A percentile compares a stretch with the other conserved stretches of the same genome.
phyloP scores from a whole-genome alignment of 169 alveolate species.

The Theileria orientalis region DNA sequence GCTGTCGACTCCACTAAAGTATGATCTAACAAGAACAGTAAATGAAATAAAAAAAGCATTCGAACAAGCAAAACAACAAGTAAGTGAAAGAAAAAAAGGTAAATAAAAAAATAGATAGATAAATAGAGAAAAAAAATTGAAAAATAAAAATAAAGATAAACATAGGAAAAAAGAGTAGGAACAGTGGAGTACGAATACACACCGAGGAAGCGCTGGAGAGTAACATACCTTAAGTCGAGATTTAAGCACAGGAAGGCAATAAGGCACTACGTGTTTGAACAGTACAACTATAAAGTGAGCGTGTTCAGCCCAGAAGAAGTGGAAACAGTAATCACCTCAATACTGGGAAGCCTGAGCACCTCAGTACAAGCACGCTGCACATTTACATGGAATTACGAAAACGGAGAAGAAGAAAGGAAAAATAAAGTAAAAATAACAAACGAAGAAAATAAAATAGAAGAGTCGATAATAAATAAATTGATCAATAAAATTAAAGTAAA shows the following conservation, averaged over 20 bases:
- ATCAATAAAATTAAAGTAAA: neutral
- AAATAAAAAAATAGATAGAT: no score
- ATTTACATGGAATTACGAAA: constrained; percentile 55
- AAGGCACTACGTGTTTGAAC: constrained; percentile 77
- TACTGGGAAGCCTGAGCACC: constrained; percentile 42
- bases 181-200: constrained; percentile 32
- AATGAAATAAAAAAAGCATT: constrained; percentile 23
- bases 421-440: constrained; percentile 15
- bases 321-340: constrained; percentile 15
- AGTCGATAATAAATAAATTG: neutral
- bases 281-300: constrained; percentile 65
- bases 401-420: no score
- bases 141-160: neutral
- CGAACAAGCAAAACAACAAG: constrained; percentile 32
- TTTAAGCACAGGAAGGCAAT: constrained; percentile 76
- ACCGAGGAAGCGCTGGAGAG: constrained; percentile 75
- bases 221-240: constrained; percentile 72
- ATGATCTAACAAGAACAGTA: constrained; percentile 43
- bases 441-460: constrained; percentile 1
- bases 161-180: constrained; percentile 24
- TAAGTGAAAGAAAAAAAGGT: no score
- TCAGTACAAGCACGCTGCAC: constrained; percentile 54
- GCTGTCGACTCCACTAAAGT: constrained; percentile 45
- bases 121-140: neutral
- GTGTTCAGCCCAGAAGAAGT: constrained; percentile 62